Base-by-base conservation (phyloP, 2,329 filamentous ascomycete genomes). In the Botrytis tulipae region DNA sequence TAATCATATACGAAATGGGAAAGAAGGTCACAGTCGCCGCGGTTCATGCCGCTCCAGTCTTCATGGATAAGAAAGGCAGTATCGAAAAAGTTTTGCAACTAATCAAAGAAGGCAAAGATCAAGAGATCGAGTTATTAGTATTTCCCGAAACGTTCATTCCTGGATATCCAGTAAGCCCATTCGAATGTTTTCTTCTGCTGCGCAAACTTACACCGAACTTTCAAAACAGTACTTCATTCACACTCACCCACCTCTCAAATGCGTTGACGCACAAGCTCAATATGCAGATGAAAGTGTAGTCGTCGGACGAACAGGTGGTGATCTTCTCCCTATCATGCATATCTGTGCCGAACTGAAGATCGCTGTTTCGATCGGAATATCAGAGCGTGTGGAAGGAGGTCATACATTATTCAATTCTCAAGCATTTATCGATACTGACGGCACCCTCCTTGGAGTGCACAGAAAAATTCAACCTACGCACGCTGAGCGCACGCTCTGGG, bases 101-200 rank as follows among this genome's bases (percentile, higher is more conserved):
- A 4, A 70, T 70, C n/a, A 35, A 32, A 44, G 48, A 44, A 25
- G 51, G 29, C 3, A 60, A 70, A 44, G 37, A 44, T 18, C 10
- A 70, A 59, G 48, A n/a, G 25, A 44, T 70, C 3, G 67, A 70
- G 14, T 46, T 44, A 18, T 14, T 70, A 5, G 67, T 60, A 7
- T 70, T 70, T 12, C 67, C 67, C 10, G 67, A 70, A 16, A 70
- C 67, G 25, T 70, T 70, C 22, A n/a, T 70, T 9, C 67, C 67
- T 60, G 67, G 67, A 25, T 70, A 70, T 35, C 67, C 67, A 22
- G 67, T 70, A 35, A 16, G 8, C n/a, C 7, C 12, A 1, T 32
- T 32, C 35, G 25, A 20, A 0, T 7, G 2, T 5, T 42, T 8
- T 16, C 14, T 3, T 9, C 1, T 18, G n/a, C 14, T 57, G 1